A percentile compares a stretch with the other conserved stretches of the same genome.
Evolutionary conservation across 139 green algal species (phyloP).

Genomic region (Chlorella vulgaris): DNA sequence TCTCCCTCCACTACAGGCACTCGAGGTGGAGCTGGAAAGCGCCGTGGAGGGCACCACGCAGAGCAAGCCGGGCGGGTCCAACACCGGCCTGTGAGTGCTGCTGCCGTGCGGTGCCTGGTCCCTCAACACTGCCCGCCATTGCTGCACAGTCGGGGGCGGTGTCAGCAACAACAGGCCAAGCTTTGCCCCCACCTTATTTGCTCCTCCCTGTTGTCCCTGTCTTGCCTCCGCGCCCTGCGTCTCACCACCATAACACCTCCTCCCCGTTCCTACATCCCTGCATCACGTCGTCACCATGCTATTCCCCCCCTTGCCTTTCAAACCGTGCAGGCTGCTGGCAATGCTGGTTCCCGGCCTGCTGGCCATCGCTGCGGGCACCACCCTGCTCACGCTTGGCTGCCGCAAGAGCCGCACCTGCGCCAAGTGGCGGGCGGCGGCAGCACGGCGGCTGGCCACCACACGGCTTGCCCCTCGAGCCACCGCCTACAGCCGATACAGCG

Average conservation of each 20-base stretch:
- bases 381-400: slow-evolving; percentile 8
- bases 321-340: neutral
- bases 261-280: too few species aligned
- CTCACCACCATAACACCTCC: too few species aligned
- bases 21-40: slow-evolving; percentile 36
- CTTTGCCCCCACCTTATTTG: too few species aligned
- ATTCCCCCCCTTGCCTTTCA: neutral
- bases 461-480: neutral
- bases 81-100: neutral
- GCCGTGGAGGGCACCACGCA: neutral
- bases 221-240: too few species aligned
- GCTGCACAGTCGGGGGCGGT: too few species aligned
- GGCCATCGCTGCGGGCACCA: neutral
- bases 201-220: neutral
- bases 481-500: neutral
- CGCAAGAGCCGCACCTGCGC: neutral
- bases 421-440: neutral
- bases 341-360: slow-evolving; percentile 23
- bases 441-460: slow-evolving; percentile 3
- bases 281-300: neutral
- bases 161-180: too few species aligned
- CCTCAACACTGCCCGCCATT: neutral
- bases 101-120: neutral
- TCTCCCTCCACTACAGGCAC: slow-evolving; percentile 4
- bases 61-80: neutral